phyloP scores from a whole-genome alignment of 306 rosid genomes.

The Pterocarpus santalinus region DNA sequence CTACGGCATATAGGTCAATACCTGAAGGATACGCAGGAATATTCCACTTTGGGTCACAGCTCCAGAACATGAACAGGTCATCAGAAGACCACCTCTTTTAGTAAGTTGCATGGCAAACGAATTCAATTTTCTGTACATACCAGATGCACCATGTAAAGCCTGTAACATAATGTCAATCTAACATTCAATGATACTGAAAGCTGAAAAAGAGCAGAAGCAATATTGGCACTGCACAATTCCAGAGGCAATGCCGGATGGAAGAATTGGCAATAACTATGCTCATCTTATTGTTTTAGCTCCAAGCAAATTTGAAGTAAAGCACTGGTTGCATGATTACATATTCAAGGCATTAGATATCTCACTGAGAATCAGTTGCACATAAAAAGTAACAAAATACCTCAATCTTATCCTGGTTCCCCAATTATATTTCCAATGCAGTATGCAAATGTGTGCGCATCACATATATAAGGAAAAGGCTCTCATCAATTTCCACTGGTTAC shows the following conservation, averaged over 20 bases:
- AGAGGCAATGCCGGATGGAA: slow-evolving; percentile 10
- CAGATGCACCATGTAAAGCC: slow-evolving; percentile 83
- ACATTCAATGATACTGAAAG: slow-evolving; percentile 14
- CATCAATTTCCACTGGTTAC: slow-evolving; percentile 5
- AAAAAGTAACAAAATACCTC: neutral
- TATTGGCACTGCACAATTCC: neutral
- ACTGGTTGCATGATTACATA: slow-evolving; percentile 7
- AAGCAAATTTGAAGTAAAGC: too few species aligned
- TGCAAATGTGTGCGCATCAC: neutral
- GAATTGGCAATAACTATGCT: slow-evolving; percentile 23
- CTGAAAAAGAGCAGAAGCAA: slow-evolving; percentile 24
- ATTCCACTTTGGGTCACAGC: slow-evolving; percentile 90
- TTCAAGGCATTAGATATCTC: slow-evolving; percentile 5
- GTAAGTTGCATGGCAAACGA: slow-evolving; percentile 91
- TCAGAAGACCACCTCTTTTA: slow-evolving; percentile 86
- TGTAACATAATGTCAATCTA: slow-evolving; percentile 47
- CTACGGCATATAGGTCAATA: slow-evolving; percentile 36
- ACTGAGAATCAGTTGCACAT: neutral
- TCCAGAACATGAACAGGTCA: slow-evolving; percentile 97
- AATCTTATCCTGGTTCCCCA: neutral
- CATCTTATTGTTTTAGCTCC: neutral
- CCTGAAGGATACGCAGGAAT: slow-evolving; percentile 85
- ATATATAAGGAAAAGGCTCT: neutral
- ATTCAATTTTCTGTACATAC: slow-evolving; percentile 89
- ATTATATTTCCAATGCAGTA: slow-evolving; percentile 8